Base-by-base conservation (phyloP, 768 basidiomycete genomes). In the Russula lepida region DNA sequence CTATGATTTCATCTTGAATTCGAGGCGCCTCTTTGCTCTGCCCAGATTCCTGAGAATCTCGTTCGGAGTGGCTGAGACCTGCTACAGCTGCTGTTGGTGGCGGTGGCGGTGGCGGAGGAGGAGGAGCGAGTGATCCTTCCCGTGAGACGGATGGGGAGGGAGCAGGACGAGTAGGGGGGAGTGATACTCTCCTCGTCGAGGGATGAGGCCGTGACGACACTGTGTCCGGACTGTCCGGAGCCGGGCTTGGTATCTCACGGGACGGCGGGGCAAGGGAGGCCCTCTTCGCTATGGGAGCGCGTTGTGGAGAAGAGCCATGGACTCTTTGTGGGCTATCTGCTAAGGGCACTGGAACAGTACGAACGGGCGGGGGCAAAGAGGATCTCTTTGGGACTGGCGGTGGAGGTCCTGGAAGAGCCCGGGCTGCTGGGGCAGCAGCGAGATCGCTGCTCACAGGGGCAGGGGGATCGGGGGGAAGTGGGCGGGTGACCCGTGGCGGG, bases 381-480 rank as follows among this genome's bases (percentile, higher is more conserved):
- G 25, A 21, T 35, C 63, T 66, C 53, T 54, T 63, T 19, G 62
- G 55, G 19, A 64, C 37, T 4, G 59, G 44, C 23, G 33, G 52
- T 8, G 37, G 39, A 23, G 63, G n/a, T n/a, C n/a, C n/a, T n/a
- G n/a, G n/a, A n/a, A n/a, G 51, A 15, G 21, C 37, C 30, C n/a
- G 59, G 11, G 49, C 41, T 3, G 49, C 41, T 3, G 30, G 30
- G 19, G 47, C 53, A 4, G 32, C 43, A n/a, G 39, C 35, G n/a
- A 43, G 35, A 25, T 49, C 56, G 17, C n/a, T 12, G 32, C 57
- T 46, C 27, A 69, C 68, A 39, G 66, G 68, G n/a, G 51, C 41
- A 28, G 70, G 32, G 53, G 68, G 69, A 25, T 69, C 69, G 0
- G 75, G 75, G 21, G 72, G 76, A 54, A 71, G 64, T 0, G 69